Evolutionary conservation across 768 basidiomycete species (phyloP).

Genomic region (Collybiopsis confluens): DNA sequence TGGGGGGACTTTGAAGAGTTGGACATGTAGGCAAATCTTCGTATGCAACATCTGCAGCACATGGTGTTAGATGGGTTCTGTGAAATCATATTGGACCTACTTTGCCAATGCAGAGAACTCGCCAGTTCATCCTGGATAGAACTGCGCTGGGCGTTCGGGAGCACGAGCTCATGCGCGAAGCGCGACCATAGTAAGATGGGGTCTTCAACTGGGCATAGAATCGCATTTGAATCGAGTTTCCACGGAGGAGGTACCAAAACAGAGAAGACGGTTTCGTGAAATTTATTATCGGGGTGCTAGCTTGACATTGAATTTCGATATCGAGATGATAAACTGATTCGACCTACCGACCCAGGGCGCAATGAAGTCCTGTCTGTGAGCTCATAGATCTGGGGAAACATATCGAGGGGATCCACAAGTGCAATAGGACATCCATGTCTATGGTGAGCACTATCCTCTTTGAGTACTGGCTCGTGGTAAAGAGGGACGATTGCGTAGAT

Average conservation of each 20-base stretch:
- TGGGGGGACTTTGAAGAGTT: slow-evolving; percentile 33
- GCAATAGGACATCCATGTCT: slow-evolving; percentile 39
- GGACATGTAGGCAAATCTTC: slow-evolving; percentile 39
- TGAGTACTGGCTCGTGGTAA: slow-evolving; percentile 40
- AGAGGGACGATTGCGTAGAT: slow-evolving; percentile 47
- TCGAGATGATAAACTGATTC: neutral
- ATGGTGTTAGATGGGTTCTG: no score
- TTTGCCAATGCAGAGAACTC: slow-evolving; percentile 42
- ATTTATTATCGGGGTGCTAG: neutral
- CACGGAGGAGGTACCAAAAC: slow-evolving; percentile 31
- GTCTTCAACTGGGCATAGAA: slow-evolving; percentile 23
- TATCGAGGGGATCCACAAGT: slow-evolving; percentile 55
- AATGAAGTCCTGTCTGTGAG: slow-evolving; percentile 15
- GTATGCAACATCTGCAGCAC: slow-evolving; percentile 31
- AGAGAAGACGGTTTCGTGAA: slow-evolving; percentile 22
- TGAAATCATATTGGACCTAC: slow-evolving; percentile 20
- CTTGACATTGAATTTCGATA: neutral
- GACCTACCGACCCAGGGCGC: slow-evolving; percentile 11
- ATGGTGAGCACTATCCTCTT: slow-evolving; percentile 16
- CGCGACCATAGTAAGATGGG: slow-evolving; percentile 39
- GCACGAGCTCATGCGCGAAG: slow-evolving; percentile 32
- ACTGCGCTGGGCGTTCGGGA: slow-evolving; percentile 24
- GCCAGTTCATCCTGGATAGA: slow-evolving; percentile 36
- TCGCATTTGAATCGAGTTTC: slow-evolving; percentile 28
- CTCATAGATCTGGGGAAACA: slow-evolving; percentile 42